phyloP scores from a whole-genome alignment of 2,329 filamentous ascomycete species.

The Pseudogymnoascus sp. region DNA sequence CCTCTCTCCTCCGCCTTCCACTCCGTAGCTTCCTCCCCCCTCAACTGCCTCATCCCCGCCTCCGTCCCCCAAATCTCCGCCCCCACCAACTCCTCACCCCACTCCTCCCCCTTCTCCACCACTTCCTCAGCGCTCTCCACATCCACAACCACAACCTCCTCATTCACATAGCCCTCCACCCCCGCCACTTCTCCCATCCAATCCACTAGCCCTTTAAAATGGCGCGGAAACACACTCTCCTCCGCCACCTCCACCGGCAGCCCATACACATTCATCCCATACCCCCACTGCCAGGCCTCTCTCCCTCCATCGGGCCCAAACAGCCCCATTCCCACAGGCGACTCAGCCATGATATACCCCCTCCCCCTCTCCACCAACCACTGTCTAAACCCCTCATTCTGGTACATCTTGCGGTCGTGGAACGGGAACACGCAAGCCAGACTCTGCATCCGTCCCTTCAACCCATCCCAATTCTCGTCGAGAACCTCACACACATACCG shows the following conservation, averaged over 20 bases:
- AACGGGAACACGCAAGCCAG: slow-evolving; percentile 18
- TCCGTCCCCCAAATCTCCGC: neutral
- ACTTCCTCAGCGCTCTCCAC: neutral
- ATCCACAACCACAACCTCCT: slow-evolving; percentile 17
- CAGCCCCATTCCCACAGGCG: slow-evolving; percentile 44
- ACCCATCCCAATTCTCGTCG: slow-evolving; percentile 42
- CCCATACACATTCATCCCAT: slow-evolving; percentile 62
- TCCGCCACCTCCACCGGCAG: slow-evolving; percentile 35
- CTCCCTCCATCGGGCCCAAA: slow-evolving; percentile 37
- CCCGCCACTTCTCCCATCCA: slow-evolving; percentile 53
- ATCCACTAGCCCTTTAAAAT: slow-evolving; percentile 44
- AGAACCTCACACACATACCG: slow-evolving; percentile 51
- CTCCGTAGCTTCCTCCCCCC: neutral
- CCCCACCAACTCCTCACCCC: neutral
- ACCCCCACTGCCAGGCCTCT: slow-evolving; percentile 22
- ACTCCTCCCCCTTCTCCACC: neutral
- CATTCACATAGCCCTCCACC: slow-evolving; percentile 33
- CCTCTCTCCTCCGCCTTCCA: neutral
- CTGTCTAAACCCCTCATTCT: slow-evolving; percentile 36
- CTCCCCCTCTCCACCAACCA: slow-evolving; percentile 43
- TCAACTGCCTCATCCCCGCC: neutral
- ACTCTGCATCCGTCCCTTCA: slow-evolving; percentile 41
- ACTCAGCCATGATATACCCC: slow-evolving; percentile 48
- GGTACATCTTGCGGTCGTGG: slow-evolving; percentile 5
- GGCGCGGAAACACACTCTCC: slow-evolving; percentile 56